Evolutionary conservation across 2,329 filamentous ascomycete species (phyloP).

Genomic region (Ascochyta lentis): DNA sequence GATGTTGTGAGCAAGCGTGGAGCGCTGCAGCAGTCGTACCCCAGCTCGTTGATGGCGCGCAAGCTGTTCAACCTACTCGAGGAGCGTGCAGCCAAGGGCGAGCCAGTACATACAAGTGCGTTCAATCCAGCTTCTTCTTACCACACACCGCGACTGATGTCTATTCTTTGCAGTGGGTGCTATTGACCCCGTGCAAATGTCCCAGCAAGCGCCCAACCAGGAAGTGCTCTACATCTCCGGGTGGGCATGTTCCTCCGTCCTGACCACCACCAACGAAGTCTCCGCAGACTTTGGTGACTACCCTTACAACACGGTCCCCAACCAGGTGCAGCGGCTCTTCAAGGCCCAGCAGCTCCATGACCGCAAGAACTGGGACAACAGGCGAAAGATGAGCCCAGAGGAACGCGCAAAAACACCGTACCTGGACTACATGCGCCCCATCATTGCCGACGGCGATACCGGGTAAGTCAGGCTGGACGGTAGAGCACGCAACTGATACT

Average conservation of each 20-base stretch:
- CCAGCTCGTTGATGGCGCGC: conserved; percentile 91
- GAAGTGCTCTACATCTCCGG: conserved; percentile 96
- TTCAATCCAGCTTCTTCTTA: conserved; percentile 31
- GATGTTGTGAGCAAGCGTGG: conserved; percentile 95
- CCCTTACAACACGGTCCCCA: conserved; percentile 97
- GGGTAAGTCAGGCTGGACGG: conserved; percentile 55
- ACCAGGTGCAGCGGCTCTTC: conserved; percentile 94
- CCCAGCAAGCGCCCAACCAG: conserved; percentile 94
- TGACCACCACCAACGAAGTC: conserved; percentile 95
- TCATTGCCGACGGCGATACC: conserved; percentile 95
- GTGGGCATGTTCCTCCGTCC: conserved; percentile 93
- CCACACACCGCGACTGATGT: conserved; percentile 39
- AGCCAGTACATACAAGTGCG: conserved; percentile 92
- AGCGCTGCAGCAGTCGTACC: conserved; percentile 83
- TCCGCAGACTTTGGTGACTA: conserved; percentile 98
- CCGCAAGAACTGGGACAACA: conserved; percentile 88
- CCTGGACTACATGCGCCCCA: conserved; percentile 89
- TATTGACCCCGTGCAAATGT: conserved; percentile 99
- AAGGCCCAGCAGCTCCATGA: conserved; percentile 98
- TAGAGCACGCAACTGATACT: background rate
- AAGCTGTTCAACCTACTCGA: conserved; percentile 92
- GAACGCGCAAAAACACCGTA: conserved; percentile 81
- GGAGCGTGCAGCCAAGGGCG: conserved; percentile 75
- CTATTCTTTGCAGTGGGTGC: conserved; percentile 74
- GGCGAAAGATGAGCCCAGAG: conserved; percentile 77